Evolutionary conservation across 306 rosid genomes (phyloP).

Genomic region (Ormosia emarginata): DNA sequence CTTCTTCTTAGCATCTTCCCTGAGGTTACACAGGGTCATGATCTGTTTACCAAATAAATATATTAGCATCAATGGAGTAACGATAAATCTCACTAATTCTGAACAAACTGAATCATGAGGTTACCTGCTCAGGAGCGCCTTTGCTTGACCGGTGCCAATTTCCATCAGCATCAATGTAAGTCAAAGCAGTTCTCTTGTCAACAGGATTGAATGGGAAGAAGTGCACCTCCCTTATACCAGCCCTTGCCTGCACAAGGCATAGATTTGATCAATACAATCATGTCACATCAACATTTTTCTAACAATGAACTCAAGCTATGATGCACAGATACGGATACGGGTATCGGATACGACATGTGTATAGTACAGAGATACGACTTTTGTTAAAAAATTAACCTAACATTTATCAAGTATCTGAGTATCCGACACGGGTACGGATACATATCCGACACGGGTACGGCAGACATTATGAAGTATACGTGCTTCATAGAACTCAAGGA

Average conservation of each 20-base stretch:
- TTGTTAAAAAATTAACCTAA: no score
- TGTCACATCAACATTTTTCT: background rate
- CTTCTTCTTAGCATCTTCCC: constrained; percentile 81
- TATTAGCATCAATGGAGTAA: background rate
- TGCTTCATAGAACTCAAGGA: background rate
- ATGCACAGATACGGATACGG: no score
- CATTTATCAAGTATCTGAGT: no score
- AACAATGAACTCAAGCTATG: constrained; percentile 1
- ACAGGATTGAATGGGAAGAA: constrained; percentile 96
- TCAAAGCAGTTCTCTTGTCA: constrained; percentile 98
- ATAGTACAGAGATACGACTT: no score
- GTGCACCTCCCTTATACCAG: constrained; percentile 81
- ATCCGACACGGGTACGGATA: no score
- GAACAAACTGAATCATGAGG: constrained; percentile 1
- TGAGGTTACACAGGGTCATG: constrained; percentile 69
- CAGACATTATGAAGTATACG: no score
- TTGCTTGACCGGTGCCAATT: constrained; percentile 97
- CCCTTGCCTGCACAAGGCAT: constrained; percentile 66
- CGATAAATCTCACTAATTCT: background rate
- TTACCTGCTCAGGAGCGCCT: constrained; percentile 99
- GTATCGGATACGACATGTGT: no score
- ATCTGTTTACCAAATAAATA: constrained; percentile 45
- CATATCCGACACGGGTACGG: no score
- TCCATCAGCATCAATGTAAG: constrained; percentile 77
- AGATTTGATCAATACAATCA: background rate